phyloP scores from a whole-genome alignment of 2,329 filamentous ascomycete genomes.

The Aciculosporium take region DNA sequence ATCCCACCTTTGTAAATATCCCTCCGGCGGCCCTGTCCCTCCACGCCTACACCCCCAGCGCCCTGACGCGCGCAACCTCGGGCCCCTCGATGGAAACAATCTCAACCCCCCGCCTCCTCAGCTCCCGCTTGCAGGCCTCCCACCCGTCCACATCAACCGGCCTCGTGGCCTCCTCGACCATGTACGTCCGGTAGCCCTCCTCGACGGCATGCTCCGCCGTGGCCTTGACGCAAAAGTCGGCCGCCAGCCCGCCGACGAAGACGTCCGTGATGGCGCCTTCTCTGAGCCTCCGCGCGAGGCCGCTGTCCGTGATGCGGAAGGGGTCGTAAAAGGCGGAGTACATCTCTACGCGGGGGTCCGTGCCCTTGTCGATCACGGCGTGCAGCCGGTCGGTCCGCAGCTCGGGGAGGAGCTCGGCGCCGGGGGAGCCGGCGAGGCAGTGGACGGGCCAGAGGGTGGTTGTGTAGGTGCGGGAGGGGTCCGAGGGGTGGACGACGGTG shows the following conservation, averaged over 20 bases:
- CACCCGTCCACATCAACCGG: slow-evolving; percentile 52
- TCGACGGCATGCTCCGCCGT: slow-evolving; percentile 66
- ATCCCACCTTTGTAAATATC: no score
- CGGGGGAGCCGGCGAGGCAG: slow-evolving; percentile 63
- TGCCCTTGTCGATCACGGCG: slow-evolving; percentile 62
- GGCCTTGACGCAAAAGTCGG: slow-evolving; percentile 75
- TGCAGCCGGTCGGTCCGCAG: slow-evolving; percentile 49
- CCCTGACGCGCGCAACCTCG: slow-evolving; percentile 12
- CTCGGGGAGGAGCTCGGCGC: slow-evolving; percentile 60
- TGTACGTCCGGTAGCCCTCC: slow-evolving; percentile 62
- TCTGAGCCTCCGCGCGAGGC: slow-evolving; percentile 44
- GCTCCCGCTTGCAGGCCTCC: slow-evolving; percentile 36
- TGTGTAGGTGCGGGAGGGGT: slow-evolving; percentile 46
- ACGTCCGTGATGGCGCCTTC: slow-evolving; percentile 56
- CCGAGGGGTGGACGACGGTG: slow-evolving; percentile 51
- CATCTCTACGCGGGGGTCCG: slow-evolving; percentile 66
- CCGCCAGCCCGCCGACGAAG: slow-evolving; percentile 73
- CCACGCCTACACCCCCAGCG: background rate
- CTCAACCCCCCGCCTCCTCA: slow-evolving; percentile 44
- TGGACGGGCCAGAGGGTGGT: slow-evolving; percentile 79
- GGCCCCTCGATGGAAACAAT: slow-evolving; percentile 33
- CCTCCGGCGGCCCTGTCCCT: no score
- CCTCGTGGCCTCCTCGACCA: slow-evolving; percentile 66
- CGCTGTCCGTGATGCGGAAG: slow-evolving; percentile 51
- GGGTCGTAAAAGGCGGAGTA: slow-evolving; percentile 84